Conservation (phyloP, 2,329 filamentous ascomycete species). For the Nothopassalora personata region DNA sequence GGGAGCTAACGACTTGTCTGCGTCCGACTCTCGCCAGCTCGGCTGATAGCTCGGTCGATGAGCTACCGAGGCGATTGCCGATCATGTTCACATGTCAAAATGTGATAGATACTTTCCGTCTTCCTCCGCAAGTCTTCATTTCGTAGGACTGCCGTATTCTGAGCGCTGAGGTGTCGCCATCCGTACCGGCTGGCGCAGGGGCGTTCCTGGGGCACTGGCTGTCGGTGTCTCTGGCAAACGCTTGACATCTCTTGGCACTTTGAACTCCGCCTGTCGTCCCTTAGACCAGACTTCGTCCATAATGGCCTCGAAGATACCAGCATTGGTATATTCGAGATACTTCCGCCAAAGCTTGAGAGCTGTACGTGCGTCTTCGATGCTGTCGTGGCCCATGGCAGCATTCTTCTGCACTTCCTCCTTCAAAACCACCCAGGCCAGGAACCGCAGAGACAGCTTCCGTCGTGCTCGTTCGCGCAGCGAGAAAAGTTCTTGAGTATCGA, state of each 20-base stretch:
- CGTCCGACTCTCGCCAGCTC: not conserved
- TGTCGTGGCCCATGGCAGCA: conserved; percentile 64
- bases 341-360: conserved; percentile 85
- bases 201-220: conserved; percentile 31
- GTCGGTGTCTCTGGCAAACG: conserved; percentile 23
- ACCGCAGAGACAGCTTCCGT: conserved; percentile 84
- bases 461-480: conserved; percentile 68
- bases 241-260: conserved; percentile 28
- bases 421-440: conserved; percentile 84
- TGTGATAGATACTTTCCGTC: not conserved
- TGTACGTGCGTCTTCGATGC: conserved; percentile 88
- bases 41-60: not conserved
- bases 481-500: conserved; percentile 91
- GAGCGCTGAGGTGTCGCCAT: conserved; percentile 24
- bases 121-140: conserved; percentile 13
- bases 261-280: conserved; percentile 51
- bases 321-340: conserved; percentile 82
- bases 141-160: conserved; percentile 33
- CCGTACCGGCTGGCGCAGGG: conserved; percentile 22
- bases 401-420: conserved; percentile 91
- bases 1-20: not conserved
- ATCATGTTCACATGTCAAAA: not conserved
- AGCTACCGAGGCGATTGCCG: not conserved
- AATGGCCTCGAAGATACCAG: conserved; percentile 75
- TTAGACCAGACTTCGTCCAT: conserved; percentile 77